These are phyloP conservation scores for Aspergillus bombycis DNA, from an alignment of 2,329 filamentous ascomycete genomes.

Conservation along the genomic window DNA sequence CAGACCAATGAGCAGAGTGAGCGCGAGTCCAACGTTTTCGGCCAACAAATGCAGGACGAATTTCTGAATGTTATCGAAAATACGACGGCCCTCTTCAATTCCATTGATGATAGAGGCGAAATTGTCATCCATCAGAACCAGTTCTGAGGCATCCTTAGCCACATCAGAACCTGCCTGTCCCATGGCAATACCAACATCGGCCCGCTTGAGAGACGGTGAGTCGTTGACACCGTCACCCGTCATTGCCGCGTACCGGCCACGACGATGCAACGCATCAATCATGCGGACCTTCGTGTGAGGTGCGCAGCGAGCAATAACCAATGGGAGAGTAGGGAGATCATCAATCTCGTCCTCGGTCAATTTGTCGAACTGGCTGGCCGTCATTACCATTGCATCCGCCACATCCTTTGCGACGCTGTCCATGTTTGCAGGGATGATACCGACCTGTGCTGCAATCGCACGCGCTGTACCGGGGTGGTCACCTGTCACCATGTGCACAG, in stretches of 20 bases:
- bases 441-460: constrained; percentile 77
- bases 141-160: constrained; percentile 69
- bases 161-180: constrained; percentile 79
- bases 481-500: constrained; percentile 82
- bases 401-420: constrained; percentile 62
- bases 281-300: constrained; percentile 77
- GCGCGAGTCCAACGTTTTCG: constrained; percentile 82
- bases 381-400: constrained; percentile 72
- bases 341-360: constrained; percentile 75
- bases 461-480: constrained; percentile 78
- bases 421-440: constrained; percentile 70
- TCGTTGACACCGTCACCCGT: constrained; percentile 90
- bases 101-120: constrained; percentile 85
- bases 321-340: constrained; percentile 55
- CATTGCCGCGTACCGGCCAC: constrained; percentile 79
- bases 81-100: constrained; percentile 80
- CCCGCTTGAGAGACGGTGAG: constrained; percentile 76
- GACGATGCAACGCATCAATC: constrained; percentile 66
- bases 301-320: constrained; percentile 63
- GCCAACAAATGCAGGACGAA: constrained; percentile 80
- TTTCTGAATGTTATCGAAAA: constrained; percentile 89
- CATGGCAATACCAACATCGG: constrained; percentile 89
- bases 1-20: constrained; percentile 78
- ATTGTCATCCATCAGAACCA: constrained; percentile 77
- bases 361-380: constrained; percentile 77